A percentile compares a stretch with the other conserved stretches of the same genome.
phyloP scores from a whole-genome alignment of 306 rosid species.

The Sophora flavescens region DNA sequence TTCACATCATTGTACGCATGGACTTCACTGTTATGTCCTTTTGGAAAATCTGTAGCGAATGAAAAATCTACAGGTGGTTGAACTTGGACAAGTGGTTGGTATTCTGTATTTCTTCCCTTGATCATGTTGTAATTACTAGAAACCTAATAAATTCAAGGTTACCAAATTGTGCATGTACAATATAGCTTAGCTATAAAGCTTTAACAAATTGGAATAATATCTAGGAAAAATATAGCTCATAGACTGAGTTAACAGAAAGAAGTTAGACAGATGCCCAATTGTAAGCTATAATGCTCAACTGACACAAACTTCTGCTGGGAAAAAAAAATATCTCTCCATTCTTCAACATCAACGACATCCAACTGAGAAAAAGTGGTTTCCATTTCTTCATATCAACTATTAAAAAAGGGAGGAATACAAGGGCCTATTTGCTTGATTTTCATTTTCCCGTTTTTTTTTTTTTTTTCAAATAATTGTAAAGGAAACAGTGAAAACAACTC shows the following conservation, averaged over 20 bases:
- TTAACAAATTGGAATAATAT: conserved; percentile 28
- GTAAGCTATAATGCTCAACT: neutral
- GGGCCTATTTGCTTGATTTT: too few species aligned
- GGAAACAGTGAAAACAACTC: too few species aligned
- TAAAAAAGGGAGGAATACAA: neutral
- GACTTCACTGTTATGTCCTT: conserved; percentile 47
- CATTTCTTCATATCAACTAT: conserved; percentile 1
- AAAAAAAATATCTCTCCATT: neutral
- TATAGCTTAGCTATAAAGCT: conserved; percentile 11
- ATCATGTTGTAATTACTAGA: conserved; percentile 42
- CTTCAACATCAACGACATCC: conserved; percentile 24
- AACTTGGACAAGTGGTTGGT: conserved; percentile 52
- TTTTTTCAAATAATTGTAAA: too few species aligned
- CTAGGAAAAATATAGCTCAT: conserved; percentile 5
- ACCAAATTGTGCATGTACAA: conserved; percentile 12
- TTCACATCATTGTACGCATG: conserved; percentile 53
- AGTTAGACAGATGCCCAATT: neutral
- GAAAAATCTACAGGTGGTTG: conserved; percentile 59
- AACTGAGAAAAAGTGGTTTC: neutral
- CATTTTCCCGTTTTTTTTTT: too few species aligned
- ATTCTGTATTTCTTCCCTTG: conserved; percentile 56
- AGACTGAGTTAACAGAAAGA: conserved; percentile 3
- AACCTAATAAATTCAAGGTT: conserved; percentile 46
- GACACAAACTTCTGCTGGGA: neutral
- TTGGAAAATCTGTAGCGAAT: conserved; percentile 59